phyloP scores from a whole-genome alignment of 257 asterid genomes.

The Solanum chiquidenum region DNA sequence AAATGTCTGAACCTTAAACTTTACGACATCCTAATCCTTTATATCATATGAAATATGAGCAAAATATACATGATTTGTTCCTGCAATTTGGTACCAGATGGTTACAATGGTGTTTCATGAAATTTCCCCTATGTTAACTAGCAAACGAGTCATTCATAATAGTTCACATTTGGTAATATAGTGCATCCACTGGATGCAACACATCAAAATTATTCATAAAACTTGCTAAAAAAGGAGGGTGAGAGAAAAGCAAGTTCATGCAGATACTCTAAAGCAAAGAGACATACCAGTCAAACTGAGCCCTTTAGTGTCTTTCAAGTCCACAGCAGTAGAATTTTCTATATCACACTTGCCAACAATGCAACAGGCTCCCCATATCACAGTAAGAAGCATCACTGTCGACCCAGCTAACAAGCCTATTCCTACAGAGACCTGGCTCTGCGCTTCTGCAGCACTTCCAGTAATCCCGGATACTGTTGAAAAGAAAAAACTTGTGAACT shows the following conservation, averaged over 20 bases:
- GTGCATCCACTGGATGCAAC: background rate
- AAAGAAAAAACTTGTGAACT: background rate
- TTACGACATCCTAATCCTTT: background rate
- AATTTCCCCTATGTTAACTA: background rate
- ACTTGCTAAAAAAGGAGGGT: background rate
- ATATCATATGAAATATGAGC: background rate
- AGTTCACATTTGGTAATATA: background rate
- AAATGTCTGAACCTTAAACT: background rate
- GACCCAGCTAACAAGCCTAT: slow-evolving; percentile 97
- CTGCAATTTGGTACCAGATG: background rate
- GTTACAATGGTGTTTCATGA: background rate
- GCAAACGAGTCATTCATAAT: background rate
- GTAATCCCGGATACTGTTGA: slow-evolving; percentile 77
- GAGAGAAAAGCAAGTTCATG: background rate
- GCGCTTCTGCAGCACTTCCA: slow-evolving; percentile 67
- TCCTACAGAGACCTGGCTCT: slow-evolving; percentile 90
- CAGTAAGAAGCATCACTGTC: slow-evolving; percentile 85
- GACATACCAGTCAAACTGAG: slow-evolving; percentile 62
- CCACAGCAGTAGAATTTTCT: slow-evolving; percentile 33
- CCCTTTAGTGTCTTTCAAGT: slow-evolving; percentile 46
- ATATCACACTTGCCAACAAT: slow-evolving; percentile 76
- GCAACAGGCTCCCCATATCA: slow-evolving; percentile 85
- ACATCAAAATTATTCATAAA: background rate
- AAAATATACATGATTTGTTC: background rate
- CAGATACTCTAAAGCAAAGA: background rate